Conservation (phyloP, 2,329 filamentous ascomycete species). For the Beauveria brongniartii region DNA sequence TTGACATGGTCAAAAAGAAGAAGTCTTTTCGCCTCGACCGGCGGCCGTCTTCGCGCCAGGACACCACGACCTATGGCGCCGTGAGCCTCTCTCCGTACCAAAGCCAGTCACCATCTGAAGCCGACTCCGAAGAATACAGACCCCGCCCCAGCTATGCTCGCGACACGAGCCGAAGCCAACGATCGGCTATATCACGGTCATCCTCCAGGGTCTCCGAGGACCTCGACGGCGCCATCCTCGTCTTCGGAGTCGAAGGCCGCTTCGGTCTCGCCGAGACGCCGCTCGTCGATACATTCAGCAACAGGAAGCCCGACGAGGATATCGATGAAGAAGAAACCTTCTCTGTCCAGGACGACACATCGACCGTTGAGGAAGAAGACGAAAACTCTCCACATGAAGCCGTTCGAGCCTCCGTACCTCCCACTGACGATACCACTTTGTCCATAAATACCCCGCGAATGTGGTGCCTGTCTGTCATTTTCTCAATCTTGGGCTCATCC, state of each 20-base stretch:
- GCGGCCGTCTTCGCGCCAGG: constrained; percentile 17
- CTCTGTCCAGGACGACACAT: constrained; percentile 24
- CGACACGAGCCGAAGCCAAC: constrained; percentile 26
- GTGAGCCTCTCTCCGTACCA: constrained; percentile 28
- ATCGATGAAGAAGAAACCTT: constrained; percentile 26
- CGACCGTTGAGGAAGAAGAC: constrained; percentile 36
- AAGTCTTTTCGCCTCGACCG: constrained; percentile 28
- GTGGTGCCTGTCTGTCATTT: constrained; percentile 75
- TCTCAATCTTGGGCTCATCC: constrained; percentile 72
- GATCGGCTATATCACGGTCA: constrained; percentile 24
- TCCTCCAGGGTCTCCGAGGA: constrained; percentile 38
- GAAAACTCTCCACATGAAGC: constrained; percentile 72
- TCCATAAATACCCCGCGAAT: constrained; percentile 84
- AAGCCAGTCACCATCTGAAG: constrained; percentile 28
- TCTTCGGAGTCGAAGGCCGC: constrained; percentile 45
- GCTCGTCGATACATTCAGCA: constrained; percentile 36
- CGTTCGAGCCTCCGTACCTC: constrained; percentile 70
- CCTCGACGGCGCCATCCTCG: constrained; percentile 42
- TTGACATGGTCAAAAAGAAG: constrained; percentile 27
- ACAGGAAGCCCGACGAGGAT: constrained; percentile 33
- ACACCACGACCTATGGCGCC: constrained; percentile 30
- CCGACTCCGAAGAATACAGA: constrained; percentile 24
- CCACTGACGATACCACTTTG: constrained; percentile 65
- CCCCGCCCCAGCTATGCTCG: constrained; percentile 27
- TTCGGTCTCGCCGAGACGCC: constrained; percentile 43